phyloP scores from a whole-genome alignment of 2,329 filamentous ascomycete genomes.

The Sclerotiophoma versabilis region DNA sequence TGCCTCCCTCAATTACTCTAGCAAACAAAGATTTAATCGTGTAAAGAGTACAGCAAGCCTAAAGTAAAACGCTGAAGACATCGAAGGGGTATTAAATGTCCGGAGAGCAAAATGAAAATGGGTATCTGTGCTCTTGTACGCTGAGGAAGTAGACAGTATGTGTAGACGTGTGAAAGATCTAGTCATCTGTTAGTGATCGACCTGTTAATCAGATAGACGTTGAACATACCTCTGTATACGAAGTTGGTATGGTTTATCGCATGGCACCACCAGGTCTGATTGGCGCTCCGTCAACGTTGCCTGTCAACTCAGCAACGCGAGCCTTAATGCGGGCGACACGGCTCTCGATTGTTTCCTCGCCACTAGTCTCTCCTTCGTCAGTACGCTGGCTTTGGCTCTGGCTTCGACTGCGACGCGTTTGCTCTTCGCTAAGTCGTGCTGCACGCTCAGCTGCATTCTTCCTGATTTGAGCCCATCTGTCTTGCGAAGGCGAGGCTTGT shows the following conservation, averaged over 20 bases:
- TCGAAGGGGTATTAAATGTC: slow-evolving; percentile 37
- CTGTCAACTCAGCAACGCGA: slow-evolving; percentile 90
- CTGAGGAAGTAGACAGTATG: slow-evolving; percentile 29
- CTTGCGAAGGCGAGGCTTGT: slow-evolving; percentile 59
- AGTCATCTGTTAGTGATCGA: background rate
- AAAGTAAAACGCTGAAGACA: slow-evolving; percentile 8
- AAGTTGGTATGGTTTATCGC: background rate
- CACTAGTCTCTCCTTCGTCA: slow-evolving; percentile 89
- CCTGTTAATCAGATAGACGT: background rate
- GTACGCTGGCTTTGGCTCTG: slow-evolving; percentile 64
- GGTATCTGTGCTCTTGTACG: slow-evolving; percentile 35
- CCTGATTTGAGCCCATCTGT: slow-evolving; percentile 95
- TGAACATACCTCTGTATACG: slow-evolving; percentile 7
- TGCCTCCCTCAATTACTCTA: slow-evolving; percentile 17
- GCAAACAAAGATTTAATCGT: slow-evolving; percentile 13
- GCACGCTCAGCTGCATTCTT: slow-evolving; percentile 91
- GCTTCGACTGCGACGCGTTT: slow-evolving; percentile 62
- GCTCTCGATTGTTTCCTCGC: slow-evolving; percentile 96
- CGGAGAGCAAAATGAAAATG: slow-evolving; percentile 31
- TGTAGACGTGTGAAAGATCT: slow-evolving; percentile 9
- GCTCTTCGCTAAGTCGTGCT: slow-evolving; percentile 70
- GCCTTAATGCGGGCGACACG: slow-evolving; percentile 98
- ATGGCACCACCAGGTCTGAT: slow-evolving; percentile 15
- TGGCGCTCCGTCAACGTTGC: slow-evolving; percentile 50
- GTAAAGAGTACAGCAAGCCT: background rate